phyloP scores from a whole-genome alignment of 2,329 filamentous ascomycete species.

The Cordyceps pruinosa region DNA sequence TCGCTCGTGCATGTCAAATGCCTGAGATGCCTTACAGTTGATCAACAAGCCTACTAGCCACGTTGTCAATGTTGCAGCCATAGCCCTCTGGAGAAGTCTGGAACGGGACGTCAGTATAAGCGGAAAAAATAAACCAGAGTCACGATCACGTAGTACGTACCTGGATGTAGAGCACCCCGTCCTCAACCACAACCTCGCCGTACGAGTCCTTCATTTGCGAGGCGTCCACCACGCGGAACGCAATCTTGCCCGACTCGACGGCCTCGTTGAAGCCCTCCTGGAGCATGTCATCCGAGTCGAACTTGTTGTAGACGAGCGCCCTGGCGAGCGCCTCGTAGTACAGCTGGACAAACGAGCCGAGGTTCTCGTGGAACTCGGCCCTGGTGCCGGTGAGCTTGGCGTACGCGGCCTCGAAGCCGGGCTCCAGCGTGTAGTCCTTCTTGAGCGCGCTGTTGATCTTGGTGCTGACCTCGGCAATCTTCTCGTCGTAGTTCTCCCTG shows the following conservation, averaged over 20 bases:
- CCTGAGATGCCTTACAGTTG: constrained; percentile 21
- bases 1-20: no score
- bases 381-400: constrained; percentile 30
- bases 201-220: constrained; percentile 33
- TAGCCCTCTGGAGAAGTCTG: constrained; percentile 30
- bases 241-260: constrained; percentile 35
- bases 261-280: constrained; percentile 42
- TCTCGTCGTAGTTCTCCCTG: constrained; percentile 35
- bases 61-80: constrained; percentile 30
- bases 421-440: constrained; percentile 38
- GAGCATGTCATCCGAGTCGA: constrained; percentile 41
- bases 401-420: constrained; percentile 40
- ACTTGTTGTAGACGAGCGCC: constrained; percentile 37
- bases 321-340: constrained; percentile 41
- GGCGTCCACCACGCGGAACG: constrained; percentile 41
- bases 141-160: constrained; percentile 21
- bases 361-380: constrained; percentile 31
- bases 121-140: not conserved
- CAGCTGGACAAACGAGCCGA: constrained; percentile 32
- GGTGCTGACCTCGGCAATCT: constrained; percentile 30
- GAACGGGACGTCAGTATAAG: not conserved
- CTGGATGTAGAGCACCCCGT: constrained; percentile 45
- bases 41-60: constrained; percentile 29
- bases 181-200: constrained; percentile 41
- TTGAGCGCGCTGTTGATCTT: constrained; percentile 34